A percentile compares a stretch with the other conserved stretches of the same genome.
Conservation (phyloP, 1,284 basidiomycete species). For the Sporisorium scitamineum region DNA sequence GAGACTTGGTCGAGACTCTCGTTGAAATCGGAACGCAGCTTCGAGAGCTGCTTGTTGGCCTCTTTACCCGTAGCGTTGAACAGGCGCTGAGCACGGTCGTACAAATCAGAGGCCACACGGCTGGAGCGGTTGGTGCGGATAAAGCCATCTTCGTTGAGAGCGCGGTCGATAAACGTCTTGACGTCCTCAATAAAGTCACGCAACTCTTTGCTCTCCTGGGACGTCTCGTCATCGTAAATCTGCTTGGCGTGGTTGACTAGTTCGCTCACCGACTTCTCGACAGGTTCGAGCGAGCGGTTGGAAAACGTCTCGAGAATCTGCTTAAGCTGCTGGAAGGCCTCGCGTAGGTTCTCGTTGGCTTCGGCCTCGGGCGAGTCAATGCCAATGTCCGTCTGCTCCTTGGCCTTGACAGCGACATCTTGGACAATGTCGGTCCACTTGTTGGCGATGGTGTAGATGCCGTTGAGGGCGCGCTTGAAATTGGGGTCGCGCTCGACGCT, state of each 20-base stretch:
- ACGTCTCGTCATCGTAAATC: slow-evolving; percentile 68
- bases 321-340: slow-evolving; percentile 70
- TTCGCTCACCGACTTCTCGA: slow-evolving; percentile 68
- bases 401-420: slow-evolving; percentile 70
- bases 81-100: slow-evolving; percentile 49
- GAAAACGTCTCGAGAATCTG: slow-evolving; percentile 71
- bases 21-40: slow-evolving; percentile 46
- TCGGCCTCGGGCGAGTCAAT: slow-evolving; percentile 69
- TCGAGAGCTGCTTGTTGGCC: slow-evolving; percentile 52
- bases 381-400: slow-evolving; percentile 69
- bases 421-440: slow-evolving; percentile 71
- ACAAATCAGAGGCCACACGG: slow-evolving; percentile 44
- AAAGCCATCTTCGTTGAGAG: slow-evolving; percentile 51
- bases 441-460: slow-evolving; percentile 70
- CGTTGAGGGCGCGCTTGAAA: slow-evolving; percentile 70
- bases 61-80: slow-evolving; percentile 51
- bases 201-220: slow-evolving; percentile 65
- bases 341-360: slow-evolving; percentile 70
- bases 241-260: slow-evolving; percentile 69
- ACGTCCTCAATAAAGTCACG: slow-evolving; percentile 67
- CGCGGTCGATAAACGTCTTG: slow-evolving; percentile 48
- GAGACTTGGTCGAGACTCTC: slow-evolving; percentile 38
- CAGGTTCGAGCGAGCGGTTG: slow-evolving; percentile 53
- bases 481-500: slow-evolving; percentile 68
- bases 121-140: slow-evolving; percentile 50